Evolutionary conservation across 805 yeast genomes (phyloP), one percentile per base, ranked within the genome.

Genomic region (Metschnikowia aberdeeniae): DNA sequence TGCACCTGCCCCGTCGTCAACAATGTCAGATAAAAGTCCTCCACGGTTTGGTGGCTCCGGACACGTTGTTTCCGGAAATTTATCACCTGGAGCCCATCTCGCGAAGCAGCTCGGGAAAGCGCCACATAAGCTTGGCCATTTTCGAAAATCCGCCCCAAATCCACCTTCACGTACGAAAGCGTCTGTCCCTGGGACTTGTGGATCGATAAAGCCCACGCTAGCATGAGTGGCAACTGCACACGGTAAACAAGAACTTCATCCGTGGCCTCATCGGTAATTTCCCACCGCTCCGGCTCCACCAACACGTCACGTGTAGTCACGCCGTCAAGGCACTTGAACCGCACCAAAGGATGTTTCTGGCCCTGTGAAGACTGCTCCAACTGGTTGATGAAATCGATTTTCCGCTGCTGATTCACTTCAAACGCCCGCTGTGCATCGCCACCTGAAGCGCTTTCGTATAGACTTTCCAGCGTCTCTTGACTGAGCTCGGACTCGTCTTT

Each of bases 121-220:
- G 95, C 93, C 30, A 86, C 93, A 56, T 86, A 86, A 4, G 84
- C 89, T 56, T 86, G 95, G 17, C 95, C 95, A 44, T 80, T 84
- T 60, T 86, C 95, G 54, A 86, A 86, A 22, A 80, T 76, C 51
- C 72, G 77, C 22, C 76, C 69, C 39, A 86, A 62, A 56, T 86
- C 90, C 10, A 86, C 88, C 50, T 77, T 79, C 3, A 86, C 81
- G 50, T 87, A 63, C 34, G 78, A 81, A 36, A 86, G 73, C 0
- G 95, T 85, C 65, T 86, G 95, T 2, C 95, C 95, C 60, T 86
- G 95, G 0, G 93, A 80, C 60, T 86, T 86, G 59, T 86, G 95
- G 41, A 86, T 86, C 0, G 93, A 86, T 53, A 86, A 62, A 0
- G 95, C 89, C 93, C 93, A 86, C 20, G 93, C 81, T 31, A 86